Evolutionary conservation across 306 rosid genomes (phyloP), one percentile per base, ranked within the genome.

Genomic region (Aeschynomene evenia): DNA sequence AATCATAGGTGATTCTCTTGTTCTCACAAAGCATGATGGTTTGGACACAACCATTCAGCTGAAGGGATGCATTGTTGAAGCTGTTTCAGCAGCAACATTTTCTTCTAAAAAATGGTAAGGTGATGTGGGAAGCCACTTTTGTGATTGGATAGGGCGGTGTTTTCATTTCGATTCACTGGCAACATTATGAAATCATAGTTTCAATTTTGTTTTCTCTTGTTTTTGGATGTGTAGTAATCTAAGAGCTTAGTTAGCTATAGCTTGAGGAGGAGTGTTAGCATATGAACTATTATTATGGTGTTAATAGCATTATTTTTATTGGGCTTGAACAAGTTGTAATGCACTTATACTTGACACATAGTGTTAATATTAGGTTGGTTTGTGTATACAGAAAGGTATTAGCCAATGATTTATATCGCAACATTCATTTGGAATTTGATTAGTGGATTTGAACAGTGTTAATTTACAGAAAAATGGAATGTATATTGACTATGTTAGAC

Each of bases 61-160:
- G 61, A 90, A 84, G 60, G 88, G 87, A 16, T 86, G 96, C 68
- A 34, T 29, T 16, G 66, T 94, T 45, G 87, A 85, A 81, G 90
- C 97, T 13, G 99, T 94, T 84, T 94, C 99, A 7, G 83, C 96
- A 12, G 21, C 96, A 37, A 70, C 40, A 71, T 63, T 78, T 34
- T 29, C 97, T 71, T 84, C 99, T 16, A 85, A 83, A 80, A 94
- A 94, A 84, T 90, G 99, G 99, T 94, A 85, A 62, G 45, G 52
- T 76, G 13, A 77, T 59, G 20, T 65, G 24, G 57, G 18, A 42
- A 23, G 22, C 45, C 66, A 36, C 79, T 42, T 54, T 66, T n/a
- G 20, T 53, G 7, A 43, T 51, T 42, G 64, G 76, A 31, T 76
- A 24, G 52, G 64, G 12, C 67, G 37, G 22, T 39, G 2, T 34